Base-by-base conservation (phyloP, 441 rosid species). In the Populus tomentosa region DNA sequence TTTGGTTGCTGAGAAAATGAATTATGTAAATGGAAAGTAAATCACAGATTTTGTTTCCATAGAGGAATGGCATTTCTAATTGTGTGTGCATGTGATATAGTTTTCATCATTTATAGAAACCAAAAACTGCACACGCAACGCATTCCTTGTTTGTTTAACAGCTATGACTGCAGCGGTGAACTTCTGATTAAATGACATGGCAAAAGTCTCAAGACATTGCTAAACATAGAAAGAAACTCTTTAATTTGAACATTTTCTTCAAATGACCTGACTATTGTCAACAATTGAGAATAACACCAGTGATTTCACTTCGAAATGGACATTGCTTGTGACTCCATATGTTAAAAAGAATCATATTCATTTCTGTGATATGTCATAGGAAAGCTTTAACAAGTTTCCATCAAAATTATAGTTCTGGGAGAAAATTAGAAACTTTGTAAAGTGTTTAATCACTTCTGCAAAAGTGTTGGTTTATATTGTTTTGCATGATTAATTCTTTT, bases 1-100 rank as follows among this genome's bases (percentile, higher is more conserved):
- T 72, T 72, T 75, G 78, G 67, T 56, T 77, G 75, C 33, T 38
- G 74, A 7, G 46, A 77, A 67, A 70, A 16, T 32, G 40, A 13
- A 28, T 74, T 10, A 14, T 59, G 64, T 59, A 59, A 59, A 24
- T 6, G 68, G 61, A 77, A 42, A 40, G 18, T 9, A 62, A 69
- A 23, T 68, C 36, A 10, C 59, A 21, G 3, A 53, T 7, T 42
- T 67, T 16, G 59, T 26, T 69, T 70, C 33, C 50, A 21, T 42
- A 26, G n/a, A 46, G 10, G 33, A 11, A 32, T 53, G 46, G 24
- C 20, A 66, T 33, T 46, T 23, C 62, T 56, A 56, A 56, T 7
- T 56, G 62, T n/a, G 26, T 59, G 64, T n/a, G 24, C n/a, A 3
- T 59, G 26, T n/a, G 64, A 7, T 59, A 59, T n/a, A 13, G 64